Evolutionary conservation across 1,139 yeast species (phyloP).

Genomic region (Maudiozyma humilis): DNA sequence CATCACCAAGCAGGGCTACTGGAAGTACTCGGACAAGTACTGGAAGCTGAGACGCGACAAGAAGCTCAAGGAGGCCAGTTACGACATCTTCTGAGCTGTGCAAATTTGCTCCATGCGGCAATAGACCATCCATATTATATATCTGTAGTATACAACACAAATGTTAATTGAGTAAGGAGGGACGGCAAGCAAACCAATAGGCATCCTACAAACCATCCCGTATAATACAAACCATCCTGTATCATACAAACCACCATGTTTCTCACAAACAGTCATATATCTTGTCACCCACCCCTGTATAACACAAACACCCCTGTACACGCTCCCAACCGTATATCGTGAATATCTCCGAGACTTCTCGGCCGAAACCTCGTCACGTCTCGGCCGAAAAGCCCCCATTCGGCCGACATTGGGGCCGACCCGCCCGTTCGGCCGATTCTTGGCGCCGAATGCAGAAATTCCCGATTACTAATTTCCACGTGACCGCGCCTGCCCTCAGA

Average conservation of each 20-base stretch:
- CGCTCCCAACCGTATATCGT: not conserved
- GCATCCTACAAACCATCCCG: not conserved
- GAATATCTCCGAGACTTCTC: not conserved
- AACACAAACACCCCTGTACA: not conserved
- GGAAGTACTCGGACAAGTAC: conserved; percentile 68
- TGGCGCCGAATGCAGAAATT: not conserved
- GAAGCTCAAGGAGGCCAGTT: conserved; percentile 37
- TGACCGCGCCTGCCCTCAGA: not conserved
- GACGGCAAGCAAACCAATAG: not conserved
- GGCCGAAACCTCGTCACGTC: too few relatives aligned
- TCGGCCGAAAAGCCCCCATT: not conserved
- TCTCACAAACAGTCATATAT: too few relatives aligned
- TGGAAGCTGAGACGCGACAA: conserved; percentile 63
- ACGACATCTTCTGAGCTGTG: conserved; percentile 43
- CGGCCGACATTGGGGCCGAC: conserved; percentile 1
- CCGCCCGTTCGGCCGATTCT: not conserved
- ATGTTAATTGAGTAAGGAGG: too few relatives aligned
- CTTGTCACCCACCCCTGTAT: too few relatives aligned
- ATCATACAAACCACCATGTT: too few relatives aligned
- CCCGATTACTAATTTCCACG: conserved; percentile 7
- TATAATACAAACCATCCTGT: too few relatives aligned
- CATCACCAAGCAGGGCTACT: conserved; percentile 68
- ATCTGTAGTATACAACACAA: not conserved
- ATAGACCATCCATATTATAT: not conserved
- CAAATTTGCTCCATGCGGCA: not conserved